Conservation (phyloP, 2,329 filamentous ascomycete species). For the Scedosporium minutisporum region DNA sequence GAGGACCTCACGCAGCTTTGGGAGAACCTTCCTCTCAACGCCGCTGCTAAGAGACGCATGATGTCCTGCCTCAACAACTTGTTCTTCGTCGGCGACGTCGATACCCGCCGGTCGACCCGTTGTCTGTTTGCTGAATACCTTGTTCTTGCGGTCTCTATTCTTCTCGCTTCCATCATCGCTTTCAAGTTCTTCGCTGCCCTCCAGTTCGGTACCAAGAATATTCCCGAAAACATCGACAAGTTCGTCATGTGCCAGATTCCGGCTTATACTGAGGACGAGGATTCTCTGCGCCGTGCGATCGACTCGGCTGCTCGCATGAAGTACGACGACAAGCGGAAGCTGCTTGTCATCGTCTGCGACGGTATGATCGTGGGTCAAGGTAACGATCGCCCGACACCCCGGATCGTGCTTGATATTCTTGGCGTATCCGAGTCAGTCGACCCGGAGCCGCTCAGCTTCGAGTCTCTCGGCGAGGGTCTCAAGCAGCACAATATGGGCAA, state of each 20-base stretch:
- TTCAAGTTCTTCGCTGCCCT: conserved; percentile 97
- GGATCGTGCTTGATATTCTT: conserved; percentile 93
- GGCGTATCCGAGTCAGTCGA: conserved; percentile 90
- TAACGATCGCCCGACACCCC: conserved; percentile 89
- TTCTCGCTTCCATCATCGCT: conserved; percentile 71
- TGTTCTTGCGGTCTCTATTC: conserved; percentile 70
- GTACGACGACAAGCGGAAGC: conserved; percentile 97
- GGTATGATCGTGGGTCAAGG: conserved; percentile 99
- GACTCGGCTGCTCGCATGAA: conserved; percentile 92
- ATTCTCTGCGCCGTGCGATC: conserved; percentile 90
- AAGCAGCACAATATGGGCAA: conserved; percentile 99
- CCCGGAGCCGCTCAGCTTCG: conserved; percentile 91
- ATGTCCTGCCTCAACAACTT: conserved; percentile 80
- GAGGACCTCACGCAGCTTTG: conserved; percentile 76
- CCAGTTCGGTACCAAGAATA: conserved; percentile 83
- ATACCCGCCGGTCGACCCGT: conserved; percentile 76
- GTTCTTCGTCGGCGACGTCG: conserved; percentile 86
- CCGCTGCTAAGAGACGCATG: conserved; percentile 55
- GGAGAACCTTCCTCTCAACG: conserved; percentile 55
- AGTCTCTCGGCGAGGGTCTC: conserved; percentile 87
- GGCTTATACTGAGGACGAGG: conserved; percentile 96
- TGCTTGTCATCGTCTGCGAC: conserved; percentile 86
- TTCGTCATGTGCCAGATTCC: conserved; percentile 97
- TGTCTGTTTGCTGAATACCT: conserved; percentile 89
- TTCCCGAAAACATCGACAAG: conserved; percentile 94